A percentile compares a stretch with the other conserved stretches of the same genome.
Evolutionary conservation across 2,329 filamentous ascomycete genomes (phyloP).

Genomic region (Coniochaeta hoffmannii): DNA sequence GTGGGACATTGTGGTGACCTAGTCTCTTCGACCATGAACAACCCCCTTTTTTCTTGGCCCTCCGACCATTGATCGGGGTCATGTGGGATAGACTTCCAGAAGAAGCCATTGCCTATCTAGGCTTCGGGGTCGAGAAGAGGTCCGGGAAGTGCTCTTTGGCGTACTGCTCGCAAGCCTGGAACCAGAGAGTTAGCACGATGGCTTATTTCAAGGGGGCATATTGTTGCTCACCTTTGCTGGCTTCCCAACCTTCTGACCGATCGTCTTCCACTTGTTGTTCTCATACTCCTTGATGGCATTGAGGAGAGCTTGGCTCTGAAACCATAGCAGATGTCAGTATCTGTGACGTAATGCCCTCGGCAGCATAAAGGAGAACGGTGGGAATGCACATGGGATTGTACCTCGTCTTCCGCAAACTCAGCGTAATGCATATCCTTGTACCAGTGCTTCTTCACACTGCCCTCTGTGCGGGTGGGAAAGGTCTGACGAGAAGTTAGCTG

Average conservation of each 20-base stretch:
- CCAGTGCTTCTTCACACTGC: conserved; percentile 99
- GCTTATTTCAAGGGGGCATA: no score
- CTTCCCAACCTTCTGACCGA: conserved; percentile 94
- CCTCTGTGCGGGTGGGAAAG: conserved; percentile 88
- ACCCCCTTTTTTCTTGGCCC: no score
- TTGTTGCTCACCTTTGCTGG: conserved; percentile 85
- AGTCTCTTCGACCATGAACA: no score
- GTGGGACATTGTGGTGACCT: not conserved
- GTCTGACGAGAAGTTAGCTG: conserved; percentile 46
- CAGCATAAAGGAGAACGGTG: not conserved
- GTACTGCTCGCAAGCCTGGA: conserved; percentile 60
- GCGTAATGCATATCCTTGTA: conserved; percentile 99
- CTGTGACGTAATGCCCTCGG: no score
- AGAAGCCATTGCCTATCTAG: not conserved
- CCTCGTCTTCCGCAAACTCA: conserved; percentile 96
- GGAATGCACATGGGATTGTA: conserved; percentile 30
- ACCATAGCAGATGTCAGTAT: conserved; percentile 2
- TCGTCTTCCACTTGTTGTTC: conserved; percentile 96
- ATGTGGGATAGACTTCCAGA: no score
- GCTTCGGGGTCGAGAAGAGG: not conserved
- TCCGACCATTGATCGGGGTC: no score
- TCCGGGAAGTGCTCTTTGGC: conserved; percentile 82
- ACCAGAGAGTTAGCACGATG: conserved; percentile 4
- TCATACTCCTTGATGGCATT: conserved; percentile 98
- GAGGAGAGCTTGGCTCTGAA: conserved; percentile 66